These are phyloP conservation scores for Ceratobasidium sp. DNA, from an alignment of 1,284 basidiomycete genomes.

Conservation along the genomic window DNA sequence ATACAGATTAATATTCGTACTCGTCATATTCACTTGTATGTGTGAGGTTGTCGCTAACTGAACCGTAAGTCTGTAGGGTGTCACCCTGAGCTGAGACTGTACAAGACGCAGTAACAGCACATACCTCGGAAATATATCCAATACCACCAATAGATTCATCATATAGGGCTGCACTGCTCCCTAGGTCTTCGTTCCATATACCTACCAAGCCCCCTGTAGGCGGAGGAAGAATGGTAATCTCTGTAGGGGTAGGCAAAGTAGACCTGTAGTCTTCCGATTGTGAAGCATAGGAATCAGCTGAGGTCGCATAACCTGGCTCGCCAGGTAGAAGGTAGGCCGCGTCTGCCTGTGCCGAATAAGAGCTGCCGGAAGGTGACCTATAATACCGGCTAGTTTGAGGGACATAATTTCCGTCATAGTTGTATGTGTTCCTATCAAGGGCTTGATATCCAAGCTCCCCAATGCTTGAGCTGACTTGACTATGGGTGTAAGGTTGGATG, in stretches of 20 bases:
- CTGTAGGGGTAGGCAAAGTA: constrained; percentile 18
- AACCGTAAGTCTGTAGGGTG: constrained; percentile 13
- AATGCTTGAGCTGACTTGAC: not conserved
- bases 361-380: not conserved
- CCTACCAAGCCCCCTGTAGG: constrained; percentile 13
- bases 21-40: constrained; percentile 31
- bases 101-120: not conserved
- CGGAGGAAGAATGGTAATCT: constrained; percentile 40
- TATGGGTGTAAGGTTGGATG: not conserved
- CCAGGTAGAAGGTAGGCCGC: not conserved
- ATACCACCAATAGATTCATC: constrained; percentile 14
- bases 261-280: constrained; percentile 16
- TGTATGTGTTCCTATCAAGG: constrained; percentile 7
- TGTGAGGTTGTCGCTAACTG: constrained; percentile 15
- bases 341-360: constrained; percentile 32
- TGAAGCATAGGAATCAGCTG: constrained; percentile 15
- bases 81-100: not conserved
- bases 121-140: constrained; percentile 28
- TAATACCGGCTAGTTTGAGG: constrained; percentile 1
- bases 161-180: not conserved
- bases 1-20: not conserved
- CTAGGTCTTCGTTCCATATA: constrained; percentile 7
- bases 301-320: constrained; percentile 5
- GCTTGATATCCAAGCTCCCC: constrained; percentile 13
- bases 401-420: constrained; percentile 8